Evolutionary conservation across 2,329 filamentous ascomycete genomes (phyloP), one percentile per base, ranked within the genome.

Genomic region (Tolypocladium cylindrosporum): DNA sequence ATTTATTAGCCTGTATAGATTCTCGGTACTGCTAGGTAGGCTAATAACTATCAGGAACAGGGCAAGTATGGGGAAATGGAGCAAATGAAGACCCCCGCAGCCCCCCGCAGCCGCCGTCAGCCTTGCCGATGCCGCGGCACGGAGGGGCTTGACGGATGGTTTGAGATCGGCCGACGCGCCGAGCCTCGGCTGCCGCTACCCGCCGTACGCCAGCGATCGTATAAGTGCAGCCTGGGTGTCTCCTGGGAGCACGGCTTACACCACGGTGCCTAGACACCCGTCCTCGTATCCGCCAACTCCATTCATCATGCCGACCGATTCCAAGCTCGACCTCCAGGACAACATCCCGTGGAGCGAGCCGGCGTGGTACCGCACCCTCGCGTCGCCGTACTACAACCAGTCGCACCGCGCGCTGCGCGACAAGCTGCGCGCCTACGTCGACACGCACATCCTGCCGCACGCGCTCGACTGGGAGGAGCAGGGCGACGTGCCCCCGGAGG

Each of bases 381-480:
- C 64, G 8, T 70, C 68, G 2, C 82, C 84, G 0, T 87, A 87
- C 71, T 88, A 89, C 74, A 85, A 78, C 36, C 75, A 79, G 16
- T 80, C 80, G 2, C 86, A 89, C 66, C 77, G 79, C 39, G 72
- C 70, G n/a, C 75, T 88, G 1, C 82, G 83, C 55, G 74, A 80
- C 42, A 75, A 73, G 5, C 72, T 87, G 0, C 79, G 86, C 43
- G 66, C 75, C 31, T 88, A 87, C 60, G 73, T 88, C 54, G 79
- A 88, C 59, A 74, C 77, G 2, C 71, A 84, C 42, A 75, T 88
- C 51, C 71, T 80, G 2, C 84, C 84, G 0, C 75, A 79, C 61
- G 79, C 80, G 4, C 76, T 84, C 39, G 82, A 87, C 43, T 89
- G 86, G 85, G 86, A 89, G 66, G 77, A 75, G 4, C 78, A 79